These are phyloP conservation scores for Plasmodium berghei DNA, from an alignment of 169 alveolate species.

Conservation along the genomic window DNA sequence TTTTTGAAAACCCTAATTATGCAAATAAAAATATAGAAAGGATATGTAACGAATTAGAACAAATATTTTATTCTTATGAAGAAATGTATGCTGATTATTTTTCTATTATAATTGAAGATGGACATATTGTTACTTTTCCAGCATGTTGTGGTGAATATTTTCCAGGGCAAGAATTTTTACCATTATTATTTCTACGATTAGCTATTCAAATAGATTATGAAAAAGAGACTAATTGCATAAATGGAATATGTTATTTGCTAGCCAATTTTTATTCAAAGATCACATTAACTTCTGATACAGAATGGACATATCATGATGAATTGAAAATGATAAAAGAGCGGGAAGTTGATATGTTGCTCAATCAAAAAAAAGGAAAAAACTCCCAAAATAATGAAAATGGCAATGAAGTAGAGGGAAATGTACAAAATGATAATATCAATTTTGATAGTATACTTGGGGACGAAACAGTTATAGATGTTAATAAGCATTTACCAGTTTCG, in stretches of 20 bases:
- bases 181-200: slow-evolving; percentile 74
- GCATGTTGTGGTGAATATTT: slow-evolving; percentile 79
- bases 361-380: background rate
- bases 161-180: slow-evolving; percentile 83
- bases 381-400: no score
- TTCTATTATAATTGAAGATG: slow-evolving; percentile 57
- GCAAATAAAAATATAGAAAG: slow-evolving; percentile 29
- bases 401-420: background rate
- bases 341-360: slow-evolving; percentile 9
- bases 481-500: slow-evolving; percentile 51
- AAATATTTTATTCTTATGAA: slow-evolving; percentile 31
- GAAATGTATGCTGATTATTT: slow-evolving; percentile 76
- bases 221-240: slow-evolving; percentile 50
- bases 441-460: slow-evolving; percentile 51
- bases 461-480: slow-evolving; percentile 52
- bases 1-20: slow-evolving; percentile 52
- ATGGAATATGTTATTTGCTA: slow-evolving; percentile 61
- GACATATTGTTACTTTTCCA: slow-evolving; percentile 47
- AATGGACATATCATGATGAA: slow-evolving; percentile 69
- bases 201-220: slow-evolving; percentile 68
- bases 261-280: slow-evolving; percentile 59
- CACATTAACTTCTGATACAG: slow-evolving; percentile 24
- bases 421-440: background rate
- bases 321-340: slow-evolving; percentile 48
- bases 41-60: slow-evolving; percentile 49